A percentile compares a stretch with the other conserved stretches of the same genome.
Evolutionary conservation across 768 basidiomycete species (phyloP).

Genomic region (Podaxis sp.): DNA sequence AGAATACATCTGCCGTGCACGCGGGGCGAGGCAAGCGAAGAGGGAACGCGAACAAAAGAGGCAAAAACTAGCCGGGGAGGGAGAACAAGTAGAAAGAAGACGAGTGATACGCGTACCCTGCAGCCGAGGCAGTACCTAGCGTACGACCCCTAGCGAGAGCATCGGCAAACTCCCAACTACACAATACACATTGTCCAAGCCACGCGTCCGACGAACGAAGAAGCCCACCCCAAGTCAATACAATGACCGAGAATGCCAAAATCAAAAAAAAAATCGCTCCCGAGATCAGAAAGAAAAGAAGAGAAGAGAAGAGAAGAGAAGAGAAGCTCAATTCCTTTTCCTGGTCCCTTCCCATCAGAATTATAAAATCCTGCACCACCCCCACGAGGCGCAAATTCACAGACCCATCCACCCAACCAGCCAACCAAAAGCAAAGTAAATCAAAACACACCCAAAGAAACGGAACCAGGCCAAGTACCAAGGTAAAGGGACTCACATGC

Average conservation of each 20-base stretch:
- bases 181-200: not conserved
- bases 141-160: not conserved
- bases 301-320: not conserved
- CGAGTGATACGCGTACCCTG: not conserved
- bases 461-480: slow-evolving; percentile 2
- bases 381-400: not conserved
- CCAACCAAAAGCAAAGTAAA: not conserved
- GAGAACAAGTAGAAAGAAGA: not conserved
- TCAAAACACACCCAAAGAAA: not conserved
- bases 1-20: not conserved
- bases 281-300: not conserved
- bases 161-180: not conserved
- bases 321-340: not conserved
- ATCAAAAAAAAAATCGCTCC: not conserved
- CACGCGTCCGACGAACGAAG: slow-evolving; percentile 11
- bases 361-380: not conserved
- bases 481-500: slow-evolving; percentile 43
- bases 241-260: not conserved
- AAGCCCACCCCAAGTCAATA: not conserved
- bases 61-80: not conserved
- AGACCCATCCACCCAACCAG: not conserved
- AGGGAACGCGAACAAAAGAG: not conserved
- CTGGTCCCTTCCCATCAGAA: not conserved
- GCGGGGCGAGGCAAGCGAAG: not conserved
- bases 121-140: not conserved